These are phyloP conservation scores for Pleurotus tuber-regium DNA, from an alignment of 768 basidiomycete species.

Conservation along the genomic window DNA sequence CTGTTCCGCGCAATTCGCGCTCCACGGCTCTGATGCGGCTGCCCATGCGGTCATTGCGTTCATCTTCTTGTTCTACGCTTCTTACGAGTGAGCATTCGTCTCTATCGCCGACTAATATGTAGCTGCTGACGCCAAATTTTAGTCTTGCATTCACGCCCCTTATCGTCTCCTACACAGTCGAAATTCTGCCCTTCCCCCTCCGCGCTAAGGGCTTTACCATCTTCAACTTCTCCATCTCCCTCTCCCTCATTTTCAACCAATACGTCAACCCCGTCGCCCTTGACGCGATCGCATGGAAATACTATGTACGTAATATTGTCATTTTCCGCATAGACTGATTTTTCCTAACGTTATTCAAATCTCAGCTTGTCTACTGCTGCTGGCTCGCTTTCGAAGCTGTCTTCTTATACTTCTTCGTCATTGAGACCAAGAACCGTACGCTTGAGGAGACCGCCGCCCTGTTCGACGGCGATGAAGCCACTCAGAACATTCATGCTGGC, in stretches of 20 bases:
- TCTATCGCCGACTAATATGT: neutral
- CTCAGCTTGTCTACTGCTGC: slow-evolving; percentile 62
- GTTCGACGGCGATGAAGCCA: slow-evolving; percentile 68
- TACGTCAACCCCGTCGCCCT: slow-evolving; percentile 60
- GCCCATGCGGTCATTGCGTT: slow-evolving; percentile 77
- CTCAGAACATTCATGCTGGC: slow-evolving; percentile 31
- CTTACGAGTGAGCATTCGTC: slow-evolving; percentile 74
- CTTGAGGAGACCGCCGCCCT: slow-evolving; percentile 81
- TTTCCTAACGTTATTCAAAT: neutral
- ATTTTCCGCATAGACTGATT: neutral
- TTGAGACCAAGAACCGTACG: slow-evolving; percentile 72
- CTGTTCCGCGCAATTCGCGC: slow-evolving; percentile 56
- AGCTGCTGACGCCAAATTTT: slow-evolving; percentile 7
- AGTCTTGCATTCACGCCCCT: slow-evolving; percentile 83
- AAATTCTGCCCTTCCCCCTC: slow-evolving; percentile 80
- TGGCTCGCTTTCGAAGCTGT: slow-evolving; percentile 68
- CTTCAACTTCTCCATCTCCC: slow-evolving; percentile 76
- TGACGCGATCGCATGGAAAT: slow-evolving; percentile 64
- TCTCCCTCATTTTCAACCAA: slow-evolving; percentile 86
- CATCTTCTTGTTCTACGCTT: slow-evolving; percentile 80
- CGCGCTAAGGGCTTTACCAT: slow-evolving; percentile 86
- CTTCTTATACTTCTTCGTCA: slow-evolving; percentile 63
- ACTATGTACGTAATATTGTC: slow-evolving; percentile 47
- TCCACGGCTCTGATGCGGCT: slow-evolving; percentile 37
- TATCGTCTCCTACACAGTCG: slow-evolving; percentile 83